These are phyloP conservation scores for Calendula officinalis DNA, from an alignment of 129 eudicot genomes.

Conservation along the genomic window DNA sequence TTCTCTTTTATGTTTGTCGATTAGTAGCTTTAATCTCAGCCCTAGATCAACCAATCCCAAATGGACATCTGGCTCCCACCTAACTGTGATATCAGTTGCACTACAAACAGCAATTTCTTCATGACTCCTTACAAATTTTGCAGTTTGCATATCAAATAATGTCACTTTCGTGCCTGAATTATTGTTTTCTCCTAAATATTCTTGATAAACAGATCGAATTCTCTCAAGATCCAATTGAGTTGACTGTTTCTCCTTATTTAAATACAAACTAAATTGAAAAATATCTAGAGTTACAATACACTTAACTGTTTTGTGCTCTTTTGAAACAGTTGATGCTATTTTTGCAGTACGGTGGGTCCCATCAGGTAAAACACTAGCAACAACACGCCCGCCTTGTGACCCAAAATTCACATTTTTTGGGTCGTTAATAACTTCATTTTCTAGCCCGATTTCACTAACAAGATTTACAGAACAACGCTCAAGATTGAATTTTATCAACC, in stretches of 20 bases:
- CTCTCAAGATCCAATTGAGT: conserved; percentile 83
- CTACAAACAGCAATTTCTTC: conserved; percentile 91
- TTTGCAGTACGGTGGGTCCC: conserved; percentile 82
- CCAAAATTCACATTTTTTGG: conserved; percentile 94
- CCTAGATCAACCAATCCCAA: conserved; percentile 74
- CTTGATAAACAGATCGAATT: conserved; percentile 85
- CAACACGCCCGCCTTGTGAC: conserved; percentile 89
- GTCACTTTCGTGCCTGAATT: conserved; percentile 51
- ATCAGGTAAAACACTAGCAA: conserved; percentile 62
- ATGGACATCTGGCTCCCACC: conserved; percentile 99
- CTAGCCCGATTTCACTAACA: conserved; percentile 66
- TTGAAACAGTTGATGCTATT: conserved; percentile 56
- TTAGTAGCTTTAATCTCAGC: conserved; percentile 60
- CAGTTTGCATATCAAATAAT: conserved; percentile 84
- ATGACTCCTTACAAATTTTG: conserved; percentile 80
- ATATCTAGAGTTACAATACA: conserved; percentile 72
- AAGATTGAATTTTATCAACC: conserved; percentile 61
- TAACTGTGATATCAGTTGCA: conserved; percentile 84
- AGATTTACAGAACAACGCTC: conserved; percentile 73
- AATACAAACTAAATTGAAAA: conserved; percentile 64
- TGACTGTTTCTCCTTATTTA: conserved; percentile 86
- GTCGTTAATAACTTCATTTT: conserved; percentile 55
- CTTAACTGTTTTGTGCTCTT: conserved; percentile 51
- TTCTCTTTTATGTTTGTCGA: conserved; percentile 46
- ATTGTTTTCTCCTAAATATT: conserved; percentile 43